A percentile compares a stretch with the other conserved stretches of the same genome.
phyloP scores from a whole-genome alignment of 2,329 filamentous ascomycete genomes.

The Ascochyta lentis region DNA sequence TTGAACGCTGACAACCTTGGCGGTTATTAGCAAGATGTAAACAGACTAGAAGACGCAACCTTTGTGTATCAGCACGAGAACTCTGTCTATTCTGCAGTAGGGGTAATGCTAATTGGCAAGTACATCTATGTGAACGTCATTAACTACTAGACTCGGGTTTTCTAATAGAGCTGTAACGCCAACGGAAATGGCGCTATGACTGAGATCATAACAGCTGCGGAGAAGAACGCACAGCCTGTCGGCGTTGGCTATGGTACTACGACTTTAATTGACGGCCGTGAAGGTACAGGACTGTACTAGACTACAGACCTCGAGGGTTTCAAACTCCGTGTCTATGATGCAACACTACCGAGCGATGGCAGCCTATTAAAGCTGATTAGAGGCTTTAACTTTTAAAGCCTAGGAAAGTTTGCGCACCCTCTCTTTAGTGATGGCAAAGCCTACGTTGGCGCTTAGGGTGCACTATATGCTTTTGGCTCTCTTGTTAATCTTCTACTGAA shows the following conservation, averaged over 20 bases:
- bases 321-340: constrained; percentile 61
- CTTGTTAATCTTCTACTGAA: constrained; percentile 62
- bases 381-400: constrained; percentile 59
- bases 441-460: constrained; percentile 63
- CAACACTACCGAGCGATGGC: constrained; percentile 53
- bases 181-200: constrained; percentile 60
- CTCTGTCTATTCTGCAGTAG: constrained; percentile 58
- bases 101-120: constrained; percentile 55
- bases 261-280: constrained; percentile 61
- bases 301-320: constrained; percentile 62
- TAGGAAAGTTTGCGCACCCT: constrained; percentile 64
- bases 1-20: constrained; percentile 58
- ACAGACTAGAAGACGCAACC: constrained; percentile 53
- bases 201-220: constrained; percentile 59
- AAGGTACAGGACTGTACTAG: constrained; percentile 65
- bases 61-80: constrained; percentile 57
- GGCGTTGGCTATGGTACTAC: constrained; percentile 65
- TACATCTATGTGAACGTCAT: constrained; percentile 62
- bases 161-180: constrained; percentile 62
- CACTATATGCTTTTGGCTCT: constrained; percentile 63
- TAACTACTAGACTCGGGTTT: constrained; percentile 62
- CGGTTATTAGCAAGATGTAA: constrained; percentile 56
- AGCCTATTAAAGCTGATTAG: constrained; percentile 58
- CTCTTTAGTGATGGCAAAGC: constrained; percentile 64
- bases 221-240: constrained; percentile 60